These are phyloP conservation scores for Saccharomyces hybrid DNA, from an alignment of 1,139 yeast genomes.

Conservation along the genomic window DNA sequence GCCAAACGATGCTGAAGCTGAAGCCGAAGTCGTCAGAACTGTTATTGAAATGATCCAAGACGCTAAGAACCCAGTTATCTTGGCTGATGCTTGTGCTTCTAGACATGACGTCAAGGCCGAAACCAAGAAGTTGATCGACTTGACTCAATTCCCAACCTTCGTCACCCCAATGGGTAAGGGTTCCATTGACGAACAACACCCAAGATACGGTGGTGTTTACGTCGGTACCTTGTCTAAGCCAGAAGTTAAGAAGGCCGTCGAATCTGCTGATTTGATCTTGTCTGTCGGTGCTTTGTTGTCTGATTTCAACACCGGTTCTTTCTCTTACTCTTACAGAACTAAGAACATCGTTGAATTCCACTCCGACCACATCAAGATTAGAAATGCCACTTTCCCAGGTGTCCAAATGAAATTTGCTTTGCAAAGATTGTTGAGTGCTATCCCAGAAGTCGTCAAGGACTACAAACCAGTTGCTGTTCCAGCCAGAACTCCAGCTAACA, in stretches of 20 bases:
- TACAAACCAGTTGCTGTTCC: slow-evolving; percentile 47
- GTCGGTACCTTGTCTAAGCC: slow-evolving; percentile 75
- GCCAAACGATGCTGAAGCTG: slow-evolving; percentile 63
- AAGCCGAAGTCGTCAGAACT: slow-evolving; percentile 59
- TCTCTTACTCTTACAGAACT: slow-evolving; percentile 74
- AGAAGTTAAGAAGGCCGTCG: slow-evolving; percentile 68
- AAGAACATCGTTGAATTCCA: slow-evolving; percentile 80
- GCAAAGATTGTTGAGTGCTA: slow-evolving; percentile 38
- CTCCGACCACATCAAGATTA: slow-evolving; percentile 76
- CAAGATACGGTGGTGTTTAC: slow-evolving; percentile 79
- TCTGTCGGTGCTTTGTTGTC: slow-evolving; percentile 79
- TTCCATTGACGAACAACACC: slow-evolving; percentile 62
- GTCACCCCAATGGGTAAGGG: slow-evolving; percentile 92
- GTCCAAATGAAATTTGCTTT: slow-evolving; percentile 70
- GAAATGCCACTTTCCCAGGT: slow-evolving; percentile 67
- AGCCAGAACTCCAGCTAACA: slow-evolving; percentile 39
- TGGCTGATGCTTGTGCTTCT: slow-evolving; percentile 83
- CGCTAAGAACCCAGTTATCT: slow-evolving; percentile 62
- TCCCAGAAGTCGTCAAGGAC: slow-evolving; percentile 35
- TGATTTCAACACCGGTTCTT: slow-evolving; percentile 85
- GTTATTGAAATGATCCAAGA: slow-evolving; percentile 45
- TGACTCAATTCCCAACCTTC: slow-evolving; percentile 74
- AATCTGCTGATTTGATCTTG: slow-evolving; percentile 65
- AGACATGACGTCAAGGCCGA: slow-evolving; percentile 64
- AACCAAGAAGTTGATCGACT: slow-evolving; percentile 53